phyloP scores from a whole-genome alignment of 306 rosid genomes.

The Senna siamea region DNA sequence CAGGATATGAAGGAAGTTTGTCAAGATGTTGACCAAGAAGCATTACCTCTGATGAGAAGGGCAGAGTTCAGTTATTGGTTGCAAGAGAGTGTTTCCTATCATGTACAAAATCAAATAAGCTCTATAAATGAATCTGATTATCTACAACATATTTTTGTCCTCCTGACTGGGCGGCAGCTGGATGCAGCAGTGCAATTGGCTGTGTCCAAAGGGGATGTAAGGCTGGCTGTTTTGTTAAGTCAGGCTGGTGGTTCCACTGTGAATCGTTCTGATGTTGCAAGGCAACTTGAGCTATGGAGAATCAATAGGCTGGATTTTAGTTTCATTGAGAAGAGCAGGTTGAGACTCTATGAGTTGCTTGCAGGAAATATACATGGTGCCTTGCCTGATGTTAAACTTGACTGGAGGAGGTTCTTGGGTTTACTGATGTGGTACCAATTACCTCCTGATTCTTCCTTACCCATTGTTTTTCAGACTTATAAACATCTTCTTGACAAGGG shows the following conservation, averaged over 20 bases:
- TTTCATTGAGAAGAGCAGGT: constrained; percentile 85
- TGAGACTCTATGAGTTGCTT: constrained; percentile 82
- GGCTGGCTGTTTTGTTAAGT: constrained; percentile 88
- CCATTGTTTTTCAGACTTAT: constrained; percentile 69
- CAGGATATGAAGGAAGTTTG: constrained; percentile 72
- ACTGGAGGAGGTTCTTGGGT: constrained; percentile 97
- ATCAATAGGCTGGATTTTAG: constrained; percentile 82
- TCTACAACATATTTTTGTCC: constrained; percentile 74
- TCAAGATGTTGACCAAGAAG: constrained; percentile 75
- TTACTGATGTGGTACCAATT: constrained; percentile 86
- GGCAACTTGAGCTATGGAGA: constrained; percentile 88
- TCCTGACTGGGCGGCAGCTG: constrained; percentile 83
- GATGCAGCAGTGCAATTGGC: constrained; percentile 87
- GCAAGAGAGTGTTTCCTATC: constrained; percentile 87
- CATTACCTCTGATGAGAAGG: constrained; percentile 87
- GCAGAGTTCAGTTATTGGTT: constrained; percentile 97
- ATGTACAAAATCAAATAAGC: constrained; percentile 77
- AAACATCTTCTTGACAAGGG: constrained; percentile 74
- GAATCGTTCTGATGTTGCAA: constrained; percentile 74
- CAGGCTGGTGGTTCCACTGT: constrained; percentile 91
- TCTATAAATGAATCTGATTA: constrained; percentile 72
- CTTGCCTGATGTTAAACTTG: constrained; percentile 63
- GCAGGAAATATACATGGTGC: constrained; percentile 79
- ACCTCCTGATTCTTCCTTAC: constrained; percentile 75
- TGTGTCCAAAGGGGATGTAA: constrained; percentile 84